Evolutionary conservation across 139 green algal genomes (phyloP), one percentile per base, ranked within the genome.

Genomic region (Chlorella sp.): DNA sequence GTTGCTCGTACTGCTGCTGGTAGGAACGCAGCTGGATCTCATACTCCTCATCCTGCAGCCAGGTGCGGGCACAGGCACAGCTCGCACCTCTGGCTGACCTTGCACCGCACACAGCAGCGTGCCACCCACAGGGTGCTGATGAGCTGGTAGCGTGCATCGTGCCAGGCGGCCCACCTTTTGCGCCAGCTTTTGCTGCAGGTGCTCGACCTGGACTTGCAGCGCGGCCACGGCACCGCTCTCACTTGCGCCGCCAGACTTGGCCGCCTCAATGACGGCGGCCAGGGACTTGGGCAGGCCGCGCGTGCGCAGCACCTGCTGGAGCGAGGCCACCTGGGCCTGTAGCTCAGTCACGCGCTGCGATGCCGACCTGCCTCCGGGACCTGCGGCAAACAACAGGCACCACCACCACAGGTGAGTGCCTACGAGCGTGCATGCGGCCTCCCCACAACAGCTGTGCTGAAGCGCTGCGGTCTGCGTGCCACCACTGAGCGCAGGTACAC

Each of bases 1-100:
- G 78, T 59, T 69, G 31, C 59, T 88, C 77, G 49, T 86, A 80
- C 77, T 82, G 74, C 77, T 88, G 83, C 59, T 81, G 77, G 69
- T 86, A 77, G 34, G 76, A 62, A 23, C 79, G 70, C 77, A 88
- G 71, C 61, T 82, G 69, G 66, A 80, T 60, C 59, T 85, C 72
- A 30, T 80, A 78, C 70, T 89, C 77, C 51, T 89, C 78, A 31
- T 86, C 78, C 74, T 75, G 74, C 24, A 65, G n/a, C n/a, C n/a
- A n/a, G n/a, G n/a, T n/a, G n/a, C n/a, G n/a, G n/a, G n/a, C n/a
- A n/a, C n/a, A 20, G 23, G 17, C 64, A 35, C 22, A 31, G 22
- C 32, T n/a, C n/a, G n/a, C n/a, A n/a, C n/a, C n/a, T n/a, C n/a
- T n/a, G n/a, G n/a, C n/a, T n/a, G n/a, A n/a, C n/a, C n/a, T n/a